phyloP scores from a whole-genome alignment of 2,329 filamentous ascomycete genomes.

The Fusarium neocosmosporiellum region DNA sequence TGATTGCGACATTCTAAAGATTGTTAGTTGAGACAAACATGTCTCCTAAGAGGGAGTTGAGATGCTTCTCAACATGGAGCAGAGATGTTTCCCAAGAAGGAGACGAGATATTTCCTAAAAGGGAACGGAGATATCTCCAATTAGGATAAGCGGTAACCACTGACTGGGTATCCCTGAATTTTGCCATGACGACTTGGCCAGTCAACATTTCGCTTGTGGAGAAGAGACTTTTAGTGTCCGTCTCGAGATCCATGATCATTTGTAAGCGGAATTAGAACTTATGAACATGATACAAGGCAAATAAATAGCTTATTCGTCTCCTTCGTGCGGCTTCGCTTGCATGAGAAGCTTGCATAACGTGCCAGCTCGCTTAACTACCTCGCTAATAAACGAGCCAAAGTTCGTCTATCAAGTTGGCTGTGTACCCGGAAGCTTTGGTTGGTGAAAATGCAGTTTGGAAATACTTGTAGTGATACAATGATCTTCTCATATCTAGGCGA shows the following conservation, averaged over 20 bases:
- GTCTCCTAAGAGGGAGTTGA: neutral
- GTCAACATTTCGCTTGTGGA: neutral
- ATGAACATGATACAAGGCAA: neutral
- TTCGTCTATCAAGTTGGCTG: neutral
- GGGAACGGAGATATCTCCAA: constrained; percentile 6
- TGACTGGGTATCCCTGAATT: neutral
- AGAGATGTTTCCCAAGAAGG: neutral
- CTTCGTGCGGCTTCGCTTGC: neutral
- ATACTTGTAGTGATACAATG: neutral
- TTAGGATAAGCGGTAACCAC: neutral
- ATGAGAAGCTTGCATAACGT: neutral
- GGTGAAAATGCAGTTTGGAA: neutral
- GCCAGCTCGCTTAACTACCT: neutral
- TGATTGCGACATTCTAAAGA: neutral
- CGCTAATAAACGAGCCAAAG: rapidly evolving
- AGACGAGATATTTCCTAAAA: neutral
- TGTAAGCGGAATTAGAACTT: neutral
- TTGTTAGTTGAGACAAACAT: neutral
- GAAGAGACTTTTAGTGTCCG: neutral
- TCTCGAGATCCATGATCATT: neutral
- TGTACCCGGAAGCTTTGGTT: neutral
- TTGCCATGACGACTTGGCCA: neutral
- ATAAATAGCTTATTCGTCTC: neutral
- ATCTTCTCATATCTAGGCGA: neutral
- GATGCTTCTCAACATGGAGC: neutral